Evolutionary conservation across 2,329 filamentous ascomycete species (phyloP).

Genomic region (Onygenales sp.): DNA sequence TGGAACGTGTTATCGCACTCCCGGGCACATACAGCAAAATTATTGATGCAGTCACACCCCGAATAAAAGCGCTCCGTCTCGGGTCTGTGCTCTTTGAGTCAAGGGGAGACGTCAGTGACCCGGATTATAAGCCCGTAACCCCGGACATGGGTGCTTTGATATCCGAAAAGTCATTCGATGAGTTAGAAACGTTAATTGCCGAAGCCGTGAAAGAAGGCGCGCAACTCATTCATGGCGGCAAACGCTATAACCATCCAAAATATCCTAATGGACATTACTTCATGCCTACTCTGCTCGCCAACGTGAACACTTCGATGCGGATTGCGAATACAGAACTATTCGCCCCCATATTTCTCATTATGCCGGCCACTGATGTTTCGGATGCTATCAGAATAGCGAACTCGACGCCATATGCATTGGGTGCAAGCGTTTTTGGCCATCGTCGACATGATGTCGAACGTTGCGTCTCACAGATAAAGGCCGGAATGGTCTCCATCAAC

Average conservation of each 20-base stretch:
- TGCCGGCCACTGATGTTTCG: slow-evolving; percentile 58
- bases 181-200: slow-evolving; percentile 65
- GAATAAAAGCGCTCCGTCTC: slow-evolving; percentile 64
- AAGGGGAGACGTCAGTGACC: slow-evolving; percentile 10
- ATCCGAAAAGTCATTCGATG: slow-evolving; percentile 63
- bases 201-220: slow-evolving; percentile 74
- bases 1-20: slow-evolving; percentile 81
- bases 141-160: slow-evolving; percentile 83
- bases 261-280: slow-evolving; percentile 85
- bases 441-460: slow-evolving; percentile 52
- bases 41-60: slow-evolving; percentile 59
- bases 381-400: slow-evolving; percentile 74
- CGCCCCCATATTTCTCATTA: slow-evolving; percentile 77
- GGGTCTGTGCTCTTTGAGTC: slow-evolving; percentile 57
- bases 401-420: slow-evolving; percentile 73
- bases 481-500: slow-evolving; percentile 90
- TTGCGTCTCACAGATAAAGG: slow-evolving; percentile 60
- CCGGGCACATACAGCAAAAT: slow-evolving; percentile 67
- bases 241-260: slow-evolving; percentile 58
- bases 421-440: slow-evolving; percentile 76
- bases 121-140: slow-evolving; percentile 17
- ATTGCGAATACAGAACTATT: slow-evolving; percentile 91
- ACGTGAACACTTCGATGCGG: slow-evolving; percentile 75
- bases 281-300: slow-evolving; percentile 76
- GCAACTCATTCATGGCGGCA: slow-evolving; percentile 70